These are phyloP conservation scores for Rhododendron mucronatum DNA, from an alignment of 148 eudicot species.

Conservation along the genomic window DNA sequence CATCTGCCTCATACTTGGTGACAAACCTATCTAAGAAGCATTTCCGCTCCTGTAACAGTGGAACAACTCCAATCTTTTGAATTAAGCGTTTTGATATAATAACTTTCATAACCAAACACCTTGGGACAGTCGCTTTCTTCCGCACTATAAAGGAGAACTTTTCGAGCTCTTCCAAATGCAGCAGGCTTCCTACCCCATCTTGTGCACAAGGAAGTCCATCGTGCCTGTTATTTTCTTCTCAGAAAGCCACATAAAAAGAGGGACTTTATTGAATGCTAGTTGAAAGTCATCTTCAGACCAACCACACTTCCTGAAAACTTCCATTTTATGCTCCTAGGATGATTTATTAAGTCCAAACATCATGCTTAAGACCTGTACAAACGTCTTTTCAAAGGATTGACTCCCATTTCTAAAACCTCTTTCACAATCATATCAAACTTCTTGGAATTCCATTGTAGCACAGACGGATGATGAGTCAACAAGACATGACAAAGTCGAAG, in stretches of 20 bases:
- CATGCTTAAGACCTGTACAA: neutral
- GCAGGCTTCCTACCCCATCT: constrained; percentile 7
- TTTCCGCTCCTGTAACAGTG: neutral
- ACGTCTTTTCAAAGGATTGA: neutral
- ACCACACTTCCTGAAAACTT: constrained; percentile 22
- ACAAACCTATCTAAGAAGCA: constrained; percentile 4
- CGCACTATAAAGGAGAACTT: constrained; percentile 1
- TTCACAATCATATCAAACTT: neutral
- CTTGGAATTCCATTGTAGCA: neutral
- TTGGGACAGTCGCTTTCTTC: constrained; percentile 16
- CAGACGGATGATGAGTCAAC: neutral
- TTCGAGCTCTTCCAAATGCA: neutral
- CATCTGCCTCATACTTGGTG: neutral
- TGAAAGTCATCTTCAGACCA: constrained; percentile 25
- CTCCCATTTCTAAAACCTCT: neutral
- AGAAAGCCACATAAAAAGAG: constrained; percentile 17
- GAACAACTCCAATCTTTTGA: neutral
- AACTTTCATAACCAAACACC: constrained; percentile 10
- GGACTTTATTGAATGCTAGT: constrained; percentile 19
- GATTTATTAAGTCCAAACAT: neutral
- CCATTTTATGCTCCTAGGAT: neutral
- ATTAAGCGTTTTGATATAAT: constrained; percentile 5
- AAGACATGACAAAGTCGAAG: neutral
- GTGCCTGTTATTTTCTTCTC: constrained; percentile 7
- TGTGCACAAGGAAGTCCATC: constrained; percentile 18